Conservation (phyloP, 495 filamentous ascomycete species). For the Lepraria neglecta region DNA sequence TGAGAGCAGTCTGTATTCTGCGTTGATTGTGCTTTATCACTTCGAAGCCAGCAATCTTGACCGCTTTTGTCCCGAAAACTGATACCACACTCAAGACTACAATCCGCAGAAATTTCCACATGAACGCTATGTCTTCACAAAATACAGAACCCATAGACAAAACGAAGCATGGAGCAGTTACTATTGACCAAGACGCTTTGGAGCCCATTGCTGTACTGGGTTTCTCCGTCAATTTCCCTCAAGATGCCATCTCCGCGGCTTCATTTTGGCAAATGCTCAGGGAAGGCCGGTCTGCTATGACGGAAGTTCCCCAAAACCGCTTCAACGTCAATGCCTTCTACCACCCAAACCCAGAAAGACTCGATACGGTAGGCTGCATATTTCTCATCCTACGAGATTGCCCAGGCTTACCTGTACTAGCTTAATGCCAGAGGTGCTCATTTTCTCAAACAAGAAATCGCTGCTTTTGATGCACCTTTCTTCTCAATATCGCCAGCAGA, state of each 20-base stretch:
- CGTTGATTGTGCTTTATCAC: no score
- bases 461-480: conserved; percentile 21
- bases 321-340: conserved; percentile 48
- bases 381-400: not conserved
- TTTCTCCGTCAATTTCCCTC: conserved; percentile 51
- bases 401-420: conserved; percentile 1
- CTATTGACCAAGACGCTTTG: not conserved
- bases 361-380: not conserved
- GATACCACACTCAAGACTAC: no score
- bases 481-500: conserved; percentile 30
- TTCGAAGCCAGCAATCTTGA: no score
- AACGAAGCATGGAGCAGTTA: no score
- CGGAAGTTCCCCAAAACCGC: conserved; percentile 35
- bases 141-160: no score
- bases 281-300: conserved; percentile 10
- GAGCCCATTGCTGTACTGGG: conserved; percentile 43
- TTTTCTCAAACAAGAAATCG: conserved; percentile 46
- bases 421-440: conserved; percentile 12
- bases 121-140: no score
- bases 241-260: conserved; percentile 33
- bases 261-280: conserved; percentile 37
- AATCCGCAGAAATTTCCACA: no score
- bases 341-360: conserved; percentile 35
- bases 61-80: no score
- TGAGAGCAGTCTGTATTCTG: no score